Evolutionary conservation across 768 basidiomycete species (phyloP), one percentile per base, ranked within the genome.

Genomic region (Hirschioporus abietinus): DNA sequence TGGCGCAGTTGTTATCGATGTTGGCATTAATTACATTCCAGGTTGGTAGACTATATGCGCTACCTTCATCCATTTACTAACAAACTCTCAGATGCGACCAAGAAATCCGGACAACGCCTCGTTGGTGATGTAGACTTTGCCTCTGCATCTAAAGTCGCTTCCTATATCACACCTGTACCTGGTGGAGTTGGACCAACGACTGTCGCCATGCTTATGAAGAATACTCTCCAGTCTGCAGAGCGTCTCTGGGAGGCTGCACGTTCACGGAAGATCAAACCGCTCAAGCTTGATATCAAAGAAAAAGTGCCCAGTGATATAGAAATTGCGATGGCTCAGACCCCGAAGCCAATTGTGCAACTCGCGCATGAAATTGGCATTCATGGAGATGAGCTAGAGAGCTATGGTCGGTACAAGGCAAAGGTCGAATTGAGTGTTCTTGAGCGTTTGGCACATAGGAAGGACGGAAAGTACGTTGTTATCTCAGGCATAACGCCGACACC

Each of bases 121-220:
- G 95, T 99, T 66, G 97, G 97, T 52, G 97, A 99, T 77, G 96
- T 99, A 63, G 88, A 97, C 68, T 99, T 87, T 73, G 82, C 82
- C 8, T 82, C 90, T 7, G 96, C 93, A n/a, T 78, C 85, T 26
- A 73, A 80, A 60, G 86, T 90, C 67, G 96, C 97, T 1, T 92
- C 93, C 1, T 80, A 90, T 78, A 97, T 99, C 72, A 99, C 97
- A 0, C 97, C 97, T 24, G 97, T 99, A 26, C 97, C 97, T 0
- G 97, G 97, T 76, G 97, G 97, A 66, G 97, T 99, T 64, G 97
- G 97, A 15, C 97, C 97, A n/a, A 97, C 99, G 96, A 99, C 97
- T 17, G 97, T 99, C 66, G 97, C 97, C 24, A 84, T 98, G 81
- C 88, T 99, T 69, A 98, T 99, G 96, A 85, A 88, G 73, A 99